These are phyloP conservation scores for Xylaria palmicola DNA, from an alignment of 495 filamentous ascomycete genomes.

Conservation along the genomic window DNA sequence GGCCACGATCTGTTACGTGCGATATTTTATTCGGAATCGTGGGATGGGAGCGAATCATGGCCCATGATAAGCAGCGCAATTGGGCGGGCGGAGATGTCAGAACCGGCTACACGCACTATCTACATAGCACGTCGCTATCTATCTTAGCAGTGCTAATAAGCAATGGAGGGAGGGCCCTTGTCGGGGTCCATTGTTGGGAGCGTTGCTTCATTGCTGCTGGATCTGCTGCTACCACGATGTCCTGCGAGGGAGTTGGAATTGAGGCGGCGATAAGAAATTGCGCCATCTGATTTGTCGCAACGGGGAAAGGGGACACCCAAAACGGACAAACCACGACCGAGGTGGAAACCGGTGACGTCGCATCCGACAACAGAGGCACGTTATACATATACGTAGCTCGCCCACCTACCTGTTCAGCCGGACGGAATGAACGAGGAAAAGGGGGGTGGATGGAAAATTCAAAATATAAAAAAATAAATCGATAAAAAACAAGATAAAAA, in stretches of 20 bases:
- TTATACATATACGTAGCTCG: background rate
- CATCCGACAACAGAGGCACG: background rate
- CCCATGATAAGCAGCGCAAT: constrained; percentile 27
- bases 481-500: too few relatives aligned
- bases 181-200: background rate
- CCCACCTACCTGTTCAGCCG: background rate
- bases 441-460: too few relatives aligned
- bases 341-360: background rate
- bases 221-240: background rate
- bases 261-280: constrained; percentile 2
- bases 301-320: background rate
- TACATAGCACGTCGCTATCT: background rate
- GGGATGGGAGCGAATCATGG: constrained; percentile 28
- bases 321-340: background rate
- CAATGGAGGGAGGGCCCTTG: background rate
- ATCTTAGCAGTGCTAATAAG: background rate
- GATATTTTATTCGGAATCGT: constrained; percentile 10
- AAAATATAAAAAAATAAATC: too few relatives aligned
- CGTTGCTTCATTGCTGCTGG: background rate
- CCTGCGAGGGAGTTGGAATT: constrained; percentile 4
- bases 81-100: constrained; percentile 33
- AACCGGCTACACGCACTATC: constrained; percentile 19
- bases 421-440: too few relatives aligned
- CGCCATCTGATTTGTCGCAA: constrained; percentile 1
- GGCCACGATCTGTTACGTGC: constrained; percentile 19